Conservation (phyloP, 164 flowering plant genomes). For the Tetrastigma voinierianum region DNA sequence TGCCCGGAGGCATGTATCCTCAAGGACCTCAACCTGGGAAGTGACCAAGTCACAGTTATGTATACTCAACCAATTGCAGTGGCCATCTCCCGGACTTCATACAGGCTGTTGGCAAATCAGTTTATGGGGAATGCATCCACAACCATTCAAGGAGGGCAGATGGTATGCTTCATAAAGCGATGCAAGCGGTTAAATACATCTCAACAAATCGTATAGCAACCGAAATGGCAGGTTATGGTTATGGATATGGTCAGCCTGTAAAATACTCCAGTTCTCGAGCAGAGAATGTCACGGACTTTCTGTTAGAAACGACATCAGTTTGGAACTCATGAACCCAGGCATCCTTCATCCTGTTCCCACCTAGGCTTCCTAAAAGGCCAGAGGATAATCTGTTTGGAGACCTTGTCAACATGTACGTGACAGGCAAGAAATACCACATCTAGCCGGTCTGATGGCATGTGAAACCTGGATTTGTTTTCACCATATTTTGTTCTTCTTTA, state of each 20-base stretch:
- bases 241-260: constrained; percentile 48
- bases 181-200: constrained; percentile 54
- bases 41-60: constrained; percentile 31
- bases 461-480: constrained; percentile 24
- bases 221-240: constrained; percentile 64
- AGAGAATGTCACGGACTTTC: constrained; percentile 74
- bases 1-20: constrained; percentile 30
- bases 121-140: constrained; percentile 45
- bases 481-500: constrained; percentile 1
- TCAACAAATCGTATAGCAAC: constrained; percentile 59
- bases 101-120: constrained; percentile 31
- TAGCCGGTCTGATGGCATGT: constrained; percentile 66
- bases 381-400: constrained; percentile 97
- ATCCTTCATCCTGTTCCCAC: constrained; percentile 44
- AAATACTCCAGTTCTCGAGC: constrained; percentile 45
- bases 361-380: constrained; percentile 65
- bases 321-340: constrained; percentile 37
- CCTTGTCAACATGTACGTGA: constrained; percentile 76
- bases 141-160: constrained; percentile 43
- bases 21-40: constrained; percentile 37
- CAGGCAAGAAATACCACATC: constrained; percentile 42
- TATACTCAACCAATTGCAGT: constrained; percentile 43
- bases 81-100: constrained; percentile 26
- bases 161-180: constrained; percentile 55
- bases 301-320: constrained; percentile 46